Conservation (phyloP, 306 rosid species). For the Morella rubra region DNA sequence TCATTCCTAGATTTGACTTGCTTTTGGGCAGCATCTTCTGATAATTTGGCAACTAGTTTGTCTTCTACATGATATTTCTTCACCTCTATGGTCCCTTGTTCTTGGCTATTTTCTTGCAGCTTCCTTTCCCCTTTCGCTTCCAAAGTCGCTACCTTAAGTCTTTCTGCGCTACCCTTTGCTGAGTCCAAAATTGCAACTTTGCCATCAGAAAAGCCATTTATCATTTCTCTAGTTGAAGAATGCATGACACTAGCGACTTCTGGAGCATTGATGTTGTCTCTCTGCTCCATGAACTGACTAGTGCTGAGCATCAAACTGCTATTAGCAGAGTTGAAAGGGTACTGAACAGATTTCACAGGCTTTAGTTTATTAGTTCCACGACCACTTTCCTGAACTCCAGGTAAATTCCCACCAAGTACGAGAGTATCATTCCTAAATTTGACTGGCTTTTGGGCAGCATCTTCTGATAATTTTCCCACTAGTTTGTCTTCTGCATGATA, state of each 20-base stretch:
- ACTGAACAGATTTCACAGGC: constrained; percentile 36
- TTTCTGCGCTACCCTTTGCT: constrained; percentile 25
- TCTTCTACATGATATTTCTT: constrained; percentile 33
- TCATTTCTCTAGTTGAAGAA: constrained; percentile 28
- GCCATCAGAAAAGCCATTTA: constrained; percentile 26
- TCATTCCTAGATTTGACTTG: constrained; percentile 33
- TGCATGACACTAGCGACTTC: constrained; percentile 27
- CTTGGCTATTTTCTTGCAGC: constrained; percentile 26
- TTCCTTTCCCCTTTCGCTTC: constrained; percentile 29
- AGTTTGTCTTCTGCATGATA: constrained; percentile 35
- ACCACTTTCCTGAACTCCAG: constrained; percentile 24
- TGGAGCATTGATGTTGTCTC: constrained; percentile 32
- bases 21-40: constrained; percentile 37
- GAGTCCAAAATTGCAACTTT: constrained; percentile 25
- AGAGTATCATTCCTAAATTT: constrained; percentile 33
- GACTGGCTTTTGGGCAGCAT: constrained; percentile 33
- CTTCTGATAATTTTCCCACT: constrained; percentile 30
- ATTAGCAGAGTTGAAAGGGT: constrained; percentile 40
- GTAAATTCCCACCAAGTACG: constrained; percentile 32
- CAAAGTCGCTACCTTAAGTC: constrained; percentile 24
- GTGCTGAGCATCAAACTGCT: constrained; percentile 24
- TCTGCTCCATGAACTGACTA: constrained; percentile 34
- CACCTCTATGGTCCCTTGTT: constrained; percentile 15
- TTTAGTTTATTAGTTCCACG: constrained; percentile 40
- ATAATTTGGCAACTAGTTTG: constrained; percentile 30